Evolutionary conservation across 1,139 yeast species (phyloP).

Genomic region (Pichia sp.): DNA sequence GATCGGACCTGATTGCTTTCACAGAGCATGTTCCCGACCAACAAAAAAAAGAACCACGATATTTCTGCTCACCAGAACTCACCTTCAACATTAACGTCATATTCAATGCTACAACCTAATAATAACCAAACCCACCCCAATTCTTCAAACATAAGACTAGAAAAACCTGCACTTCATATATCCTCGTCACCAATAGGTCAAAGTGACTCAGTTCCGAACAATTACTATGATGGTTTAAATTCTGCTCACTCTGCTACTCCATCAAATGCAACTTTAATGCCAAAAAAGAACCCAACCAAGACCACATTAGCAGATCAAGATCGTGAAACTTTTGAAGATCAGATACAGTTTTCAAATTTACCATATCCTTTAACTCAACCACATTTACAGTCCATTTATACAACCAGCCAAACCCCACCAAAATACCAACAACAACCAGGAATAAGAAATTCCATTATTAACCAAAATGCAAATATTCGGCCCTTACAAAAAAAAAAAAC

Average conservation of each 20-base stretch:
- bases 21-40: constrained; percentile 3
- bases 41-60: constrained; percentile 5
- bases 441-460: neutral
- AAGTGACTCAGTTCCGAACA: neutral
- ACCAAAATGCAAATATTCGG: constrained; percentile 3
- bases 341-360: neutral
- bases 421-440: neutral
- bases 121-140: neutral
- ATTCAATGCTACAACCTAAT: neutral
- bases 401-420: neutral
- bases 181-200: neutral
- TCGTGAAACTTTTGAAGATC: neutral
- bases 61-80: neutral
- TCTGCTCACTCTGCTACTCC: neutral
- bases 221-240: neutral
- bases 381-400: neutral
- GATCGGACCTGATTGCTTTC: neutral
- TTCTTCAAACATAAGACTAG: neutral
- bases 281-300: neutral
- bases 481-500: constrained; percentile 5
- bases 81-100: neutral
- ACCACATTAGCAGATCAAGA: neutral
- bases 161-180: neutral
- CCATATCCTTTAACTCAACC: neutral
- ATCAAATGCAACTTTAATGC: neutral